Conservation (phyloP, 306 rosid genomes). For the Quercus berberidifolia region DNA sequence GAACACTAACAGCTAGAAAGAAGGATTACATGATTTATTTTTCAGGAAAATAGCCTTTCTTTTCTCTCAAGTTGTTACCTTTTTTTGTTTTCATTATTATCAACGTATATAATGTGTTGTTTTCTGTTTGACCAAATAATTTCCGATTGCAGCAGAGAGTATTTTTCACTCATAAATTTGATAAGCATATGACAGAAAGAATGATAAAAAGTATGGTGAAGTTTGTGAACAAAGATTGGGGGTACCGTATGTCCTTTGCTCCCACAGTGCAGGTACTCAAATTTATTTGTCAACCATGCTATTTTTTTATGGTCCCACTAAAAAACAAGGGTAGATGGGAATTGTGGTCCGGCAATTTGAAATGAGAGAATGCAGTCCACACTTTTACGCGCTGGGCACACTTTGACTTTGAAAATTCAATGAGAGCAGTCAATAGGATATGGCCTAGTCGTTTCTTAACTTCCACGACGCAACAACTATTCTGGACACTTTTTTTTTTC, state of each 20-base stretch:
- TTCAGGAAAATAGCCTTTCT: not conserved
- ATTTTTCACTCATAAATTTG: not conserved
- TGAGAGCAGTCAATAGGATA: not conserved
- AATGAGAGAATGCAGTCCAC: not conserved
- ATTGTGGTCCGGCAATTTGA: slow-evolving; percentile 4
- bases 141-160: not conserved
- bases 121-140: not conserved
- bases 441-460: not conserved
- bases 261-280: not conserved
- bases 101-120: not conserved
- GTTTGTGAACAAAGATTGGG: slow-evolving; percentile 1
- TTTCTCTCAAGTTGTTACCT: not conserved
- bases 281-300: slow-evolving; percentile 3
- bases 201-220: not conserved
- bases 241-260: no score
- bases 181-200: not conserved
- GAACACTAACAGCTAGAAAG: slow-evolving; percentile 23
- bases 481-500: no score
- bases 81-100: not conserved
- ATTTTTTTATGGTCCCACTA: not conserved
- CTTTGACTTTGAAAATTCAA: slow-evolving; percentile 23
- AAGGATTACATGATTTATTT: slow-evolving; percentile 8
- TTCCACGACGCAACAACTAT: no score
- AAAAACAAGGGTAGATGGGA: not conserved
- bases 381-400: not conserved